Conservation (phyloP, 208 protist species). For the Leishmania tropica region DNA sequence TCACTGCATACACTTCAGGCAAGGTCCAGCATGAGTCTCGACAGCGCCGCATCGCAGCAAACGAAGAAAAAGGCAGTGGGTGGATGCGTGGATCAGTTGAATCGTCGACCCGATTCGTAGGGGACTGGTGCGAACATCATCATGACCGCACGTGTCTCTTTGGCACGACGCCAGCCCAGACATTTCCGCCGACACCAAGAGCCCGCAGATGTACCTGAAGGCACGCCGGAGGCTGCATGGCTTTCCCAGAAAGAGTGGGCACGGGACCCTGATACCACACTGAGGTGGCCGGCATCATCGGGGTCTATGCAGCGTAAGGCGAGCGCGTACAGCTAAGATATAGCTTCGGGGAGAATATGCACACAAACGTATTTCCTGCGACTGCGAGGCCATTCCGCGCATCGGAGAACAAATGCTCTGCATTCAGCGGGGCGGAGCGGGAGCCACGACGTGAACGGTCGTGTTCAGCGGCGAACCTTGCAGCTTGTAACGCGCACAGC, state of each 20-base stretch:
- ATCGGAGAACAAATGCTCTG: not conserved
- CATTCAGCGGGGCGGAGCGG: not conserved
- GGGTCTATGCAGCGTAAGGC: not conserved
- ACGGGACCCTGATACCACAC: not conserved
- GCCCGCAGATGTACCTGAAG: not conserved
- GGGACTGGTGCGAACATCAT: not conserved
- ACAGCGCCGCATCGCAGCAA: not conserved
- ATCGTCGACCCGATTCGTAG: not conserved
- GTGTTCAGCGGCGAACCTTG: conserved; percentile 77
- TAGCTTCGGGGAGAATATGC: not conserved
- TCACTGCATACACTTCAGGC: not conserved
- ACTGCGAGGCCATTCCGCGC: not conserved
- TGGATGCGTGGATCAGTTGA: not conserved
- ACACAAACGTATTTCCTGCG: not conserved
- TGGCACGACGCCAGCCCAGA: not conserved
- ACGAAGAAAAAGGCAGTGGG: not conserved
- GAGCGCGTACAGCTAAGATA: not conserved
- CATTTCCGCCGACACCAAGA: not conserved
- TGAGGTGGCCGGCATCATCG: not conserved
- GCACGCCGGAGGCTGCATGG: not conserved
- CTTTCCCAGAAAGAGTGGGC: not conserved
- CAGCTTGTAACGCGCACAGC: conserved; percentile 68
- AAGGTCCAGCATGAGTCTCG: not conserved
- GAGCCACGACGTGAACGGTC: conserved; percentile 39
- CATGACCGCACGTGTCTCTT: not conserved